These are phyloP conservation scores for Pichia sp. DNA, from an alignment of 1,139 yeast species.

Conservation along the genomic window DNA sequence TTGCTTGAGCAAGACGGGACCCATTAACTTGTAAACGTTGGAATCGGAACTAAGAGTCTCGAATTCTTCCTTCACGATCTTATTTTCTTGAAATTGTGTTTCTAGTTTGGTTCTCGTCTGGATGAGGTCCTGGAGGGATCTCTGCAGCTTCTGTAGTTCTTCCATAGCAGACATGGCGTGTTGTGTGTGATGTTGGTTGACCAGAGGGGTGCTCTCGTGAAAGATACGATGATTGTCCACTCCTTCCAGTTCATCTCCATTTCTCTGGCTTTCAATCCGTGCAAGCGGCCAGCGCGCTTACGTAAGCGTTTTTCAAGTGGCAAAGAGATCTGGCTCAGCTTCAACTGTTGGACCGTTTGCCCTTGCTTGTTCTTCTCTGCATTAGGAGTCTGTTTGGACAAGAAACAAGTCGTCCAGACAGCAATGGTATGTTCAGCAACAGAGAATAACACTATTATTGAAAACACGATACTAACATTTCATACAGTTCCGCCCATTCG, in stretches of 20 bases:
- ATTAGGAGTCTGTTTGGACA: too few relatives aligned
- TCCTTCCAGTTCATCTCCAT: too few relatives aligned
- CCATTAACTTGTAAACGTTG: conserved; percentile 83
- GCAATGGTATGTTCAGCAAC: conserved; percentile 1
- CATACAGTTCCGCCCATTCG: conserved; percentile 26
- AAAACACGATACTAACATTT: not conserved
- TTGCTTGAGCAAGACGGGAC: conserved; percentile 90
- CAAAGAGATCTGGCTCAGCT: too few relatives aligned
- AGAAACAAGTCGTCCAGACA: too few relatives aligned
- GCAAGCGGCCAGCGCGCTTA: too few relatives aligned
- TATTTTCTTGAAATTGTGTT: conserved; percentile 86
- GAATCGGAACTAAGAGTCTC: conserved; percentile 47
- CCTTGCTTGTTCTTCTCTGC: too few relatives aligned
- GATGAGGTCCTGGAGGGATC: conserved; percentile 46
- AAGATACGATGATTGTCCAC: too few relatives aligned
- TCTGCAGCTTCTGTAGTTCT: conserved; percentile 35
- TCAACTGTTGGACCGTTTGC: too few relatives aligned
- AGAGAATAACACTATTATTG: too few relatives aligned
- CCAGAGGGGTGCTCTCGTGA: too few relatives aligned
- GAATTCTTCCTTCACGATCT: conserved; percentile 86
- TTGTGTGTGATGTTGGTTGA: not conserved
- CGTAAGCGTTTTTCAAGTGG: too few relatives aligned
- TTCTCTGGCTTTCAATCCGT: too few relatives aligned
- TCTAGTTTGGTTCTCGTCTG: conserved; percentile 68
- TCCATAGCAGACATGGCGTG: conserved; percentile 25